Percentiles rank a stretch among this genome's conserved stretches.
phyloP scores from a whole-genome alignment of 345 rosid species.

The Gossypioides kirkii region DNA sequence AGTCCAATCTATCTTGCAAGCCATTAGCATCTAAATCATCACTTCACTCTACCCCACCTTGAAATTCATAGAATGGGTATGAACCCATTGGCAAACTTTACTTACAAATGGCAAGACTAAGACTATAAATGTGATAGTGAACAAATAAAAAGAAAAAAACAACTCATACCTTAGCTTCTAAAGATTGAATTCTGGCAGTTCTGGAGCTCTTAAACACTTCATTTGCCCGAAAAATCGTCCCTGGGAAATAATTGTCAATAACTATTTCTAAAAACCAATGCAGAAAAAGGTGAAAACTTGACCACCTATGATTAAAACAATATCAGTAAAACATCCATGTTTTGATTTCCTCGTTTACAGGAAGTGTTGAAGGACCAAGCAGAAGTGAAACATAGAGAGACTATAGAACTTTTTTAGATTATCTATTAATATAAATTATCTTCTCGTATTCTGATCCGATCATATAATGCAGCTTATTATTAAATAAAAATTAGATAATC shows the following conservation, averaged over 20 bases:
- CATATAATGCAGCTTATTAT: no score
- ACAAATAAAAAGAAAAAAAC: not conserved
- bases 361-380: conserved; percentile 34
- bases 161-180: conserved; percentile 54
- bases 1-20: no score
- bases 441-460: no score
- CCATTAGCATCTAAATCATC: no score
- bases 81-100: conserved; percentile 1
- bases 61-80: not conserved
- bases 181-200: conserved; percentile 44
- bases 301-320: not conserved
- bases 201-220: conserved; percentile 37
- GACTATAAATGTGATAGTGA: not conserved
- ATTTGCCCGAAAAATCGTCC: conserved; percentile 35
- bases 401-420: no score
- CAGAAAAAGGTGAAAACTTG: not conserved
- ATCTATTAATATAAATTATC: no score
- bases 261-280: conserved; percentile 23
- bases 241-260: conserved; percentile 33
- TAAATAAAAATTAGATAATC: no score
- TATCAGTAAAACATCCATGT: not conserved
- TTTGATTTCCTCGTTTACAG: conserved; percentile 34
- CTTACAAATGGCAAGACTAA: not conserved
- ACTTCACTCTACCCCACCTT: not conserved
- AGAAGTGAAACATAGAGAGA: conserved; percentile 28